Evolutionary conservation across 257 asterid genomes (phyloP), one percentile per base, ranked within the genome.

Genomic region (Penstemon barbatus): DNA sequence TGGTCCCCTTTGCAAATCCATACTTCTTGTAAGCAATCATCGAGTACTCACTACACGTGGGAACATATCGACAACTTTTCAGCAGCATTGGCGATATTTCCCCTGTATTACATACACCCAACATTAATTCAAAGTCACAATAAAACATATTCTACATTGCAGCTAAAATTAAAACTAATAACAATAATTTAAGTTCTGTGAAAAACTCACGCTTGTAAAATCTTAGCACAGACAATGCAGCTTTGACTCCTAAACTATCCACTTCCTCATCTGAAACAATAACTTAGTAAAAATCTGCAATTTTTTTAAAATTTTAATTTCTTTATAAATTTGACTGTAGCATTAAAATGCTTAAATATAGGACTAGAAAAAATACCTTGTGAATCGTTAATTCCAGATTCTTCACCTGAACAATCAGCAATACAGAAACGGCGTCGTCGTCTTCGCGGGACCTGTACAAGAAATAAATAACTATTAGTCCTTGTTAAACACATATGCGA

Each of bases 11-110:
- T 0, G 36, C 84, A 69, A 85, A 77, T 65, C 98, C 98, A 71
- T 90, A 93, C 73, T 88, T 93, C 87, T 84, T 85, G 85, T 93
- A 93, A 80, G 98, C 94, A 71, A 88, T 88, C 97, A 85, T 90
- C 44, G 97, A 90, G 76, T 88, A 93, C 81, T 93, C 98, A 52
- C 98, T 93, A 69, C 98, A 93, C 0, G 95, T 88, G 39, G 98
- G 98, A 64, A 88, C 81, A 66, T 78, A 93, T 0, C 97, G 95
- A 58, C 97, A 90, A 71, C 97, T 88, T 0, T 74, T 93, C 4
- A 96, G 98, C 80, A 93, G 5, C 74, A 93, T 66, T 3, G 97
- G 97, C 4, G 97, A 93, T 62, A 93, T 93, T 78, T 93, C 98
- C 57, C 96, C 98, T 93, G 83, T 13, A 2, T 78, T 42, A 11